These are phyloP conservation scores for Diplodia seriata DNA, from an alignment of 2,329 filamentous ascomycete genomes.

Conservation along the genomic window DNA sequence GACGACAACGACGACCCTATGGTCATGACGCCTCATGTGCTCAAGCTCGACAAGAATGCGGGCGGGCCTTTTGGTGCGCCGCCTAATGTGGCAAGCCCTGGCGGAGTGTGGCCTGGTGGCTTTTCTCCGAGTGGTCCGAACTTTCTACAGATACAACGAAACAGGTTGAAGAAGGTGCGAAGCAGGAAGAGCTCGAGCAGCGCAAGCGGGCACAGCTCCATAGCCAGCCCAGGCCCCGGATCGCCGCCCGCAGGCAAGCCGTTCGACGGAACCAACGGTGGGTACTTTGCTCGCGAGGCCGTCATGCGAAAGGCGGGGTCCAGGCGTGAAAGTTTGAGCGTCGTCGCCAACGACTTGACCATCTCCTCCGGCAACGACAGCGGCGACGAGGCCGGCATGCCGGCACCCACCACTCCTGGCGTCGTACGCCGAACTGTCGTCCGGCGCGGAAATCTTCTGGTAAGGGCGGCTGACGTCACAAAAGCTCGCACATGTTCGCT, in stretches of 20 bases:
- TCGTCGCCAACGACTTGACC: slow-evolving; percentile 87
- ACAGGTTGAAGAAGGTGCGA: slow-evolving; percentile 63
- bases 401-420: slow-evolving; percentile 63
- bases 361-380: slow-evolving; percentile 81
- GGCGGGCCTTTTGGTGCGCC: slow-evolving; percentile 52
- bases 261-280: slow-evolving; percentile 56
- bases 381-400: slow-evolving; percentile 68
- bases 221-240: slow-evolving; percentile 71
- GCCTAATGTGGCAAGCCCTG: slow-evolving; percentile 55
- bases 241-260: slow-evolving; percentile 68
- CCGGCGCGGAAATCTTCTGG: slow-evolving; percentile 84
- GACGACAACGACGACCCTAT: slow-evolving; percentile 70
- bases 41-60: slow-evolving; percentile 61
- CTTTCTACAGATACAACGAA: slow-evolving; percentile 78
- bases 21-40: slow-evolving; percentile 80
- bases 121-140: slow-evolving; percentile 73
- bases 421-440: slow-evolving; percentile 86
- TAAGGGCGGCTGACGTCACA: slow-evolving; percentile 54
- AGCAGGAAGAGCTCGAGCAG: slow-evolving; percentile 72
- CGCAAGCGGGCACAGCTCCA: slow-evolving; percentile 73
- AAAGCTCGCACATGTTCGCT: background rate
- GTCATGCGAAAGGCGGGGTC: slow-evolving; percentile 59
- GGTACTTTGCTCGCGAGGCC: slow-evolving; percentile 62
- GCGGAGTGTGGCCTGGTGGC: slow-evolving; percentile 68
- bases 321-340: slow-evolving; percentile 85